A percentile compares a stretch with the other conserved stretches of the same genome.
phyloP scores from a whole-genome alignment of 768 basidiomycete species.

The Lentinula lateritia region DNA sequence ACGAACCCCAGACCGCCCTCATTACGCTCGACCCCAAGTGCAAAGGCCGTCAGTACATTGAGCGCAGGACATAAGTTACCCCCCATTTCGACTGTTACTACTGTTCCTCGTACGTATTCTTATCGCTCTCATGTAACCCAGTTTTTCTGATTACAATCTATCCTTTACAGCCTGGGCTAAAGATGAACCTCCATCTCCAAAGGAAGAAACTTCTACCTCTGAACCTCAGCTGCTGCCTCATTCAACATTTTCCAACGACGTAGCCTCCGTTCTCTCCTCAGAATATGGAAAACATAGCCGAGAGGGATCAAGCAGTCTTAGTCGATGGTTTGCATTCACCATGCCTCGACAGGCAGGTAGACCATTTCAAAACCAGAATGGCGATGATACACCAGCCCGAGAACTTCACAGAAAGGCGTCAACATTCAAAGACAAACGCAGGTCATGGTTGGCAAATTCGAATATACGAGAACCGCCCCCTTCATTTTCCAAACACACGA shows the following conservation, averaged over 20 bases:
- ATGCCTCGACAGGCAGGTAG: slow-evolving; percentile 39
- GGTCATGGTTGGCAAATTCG: slow-evolving; percentile 46
- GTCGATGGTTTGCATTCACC: slow-evolving; percentile 75
- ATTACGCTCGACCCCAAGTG: slow-evolving; percentile 28
- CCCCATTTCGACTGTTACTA: slow-evolving; percentile 51
- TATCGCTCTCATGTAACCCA: neutral
- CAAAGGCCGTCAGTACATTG: slow-evolving; percentile 27
- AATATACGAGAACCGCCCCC: slow-evolving; percentile 29
- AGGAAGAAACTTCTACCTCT: slow-evolving; percentile 29
- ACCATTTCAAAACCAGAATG: slow-evolving; percentile 15
- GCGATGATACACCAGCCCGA: neutral
- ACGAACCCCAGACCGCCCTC: slow-evolving; percentile 28
- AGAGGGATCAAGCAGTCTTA: slow-evolving; percentile 31
- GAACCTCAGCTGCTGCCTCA: slow-evolving; percentile 27
- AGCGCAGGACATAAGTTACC: slow-evolving; percentile 25
- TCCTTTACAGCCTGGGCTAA: slow-evolving; percentile 66
- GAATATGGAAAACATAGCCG: neutral
- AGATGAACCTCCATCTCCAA: slow-evolving; percentile 78
- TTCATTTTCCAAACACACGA: slow-evolving; percentile 26
- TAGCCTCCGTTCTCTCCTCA: slow-evolving; percentile 37
- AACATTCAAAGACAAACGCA: slow-evolving; percentile 38
- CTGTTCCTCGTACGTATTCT: slow-evolving; percentile 57
- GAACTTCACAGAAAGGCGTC: slow-evolving; percentile 27
- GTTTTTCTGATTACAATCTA: slow-evolving; percentile 1
- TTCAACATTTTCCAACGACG: slow-evolving; percentile 40